These are phyloP conservation scores for Salix caprea DNA, from an alignment of 345 rosid genomes.

Conservation along the genomic window DNA sequence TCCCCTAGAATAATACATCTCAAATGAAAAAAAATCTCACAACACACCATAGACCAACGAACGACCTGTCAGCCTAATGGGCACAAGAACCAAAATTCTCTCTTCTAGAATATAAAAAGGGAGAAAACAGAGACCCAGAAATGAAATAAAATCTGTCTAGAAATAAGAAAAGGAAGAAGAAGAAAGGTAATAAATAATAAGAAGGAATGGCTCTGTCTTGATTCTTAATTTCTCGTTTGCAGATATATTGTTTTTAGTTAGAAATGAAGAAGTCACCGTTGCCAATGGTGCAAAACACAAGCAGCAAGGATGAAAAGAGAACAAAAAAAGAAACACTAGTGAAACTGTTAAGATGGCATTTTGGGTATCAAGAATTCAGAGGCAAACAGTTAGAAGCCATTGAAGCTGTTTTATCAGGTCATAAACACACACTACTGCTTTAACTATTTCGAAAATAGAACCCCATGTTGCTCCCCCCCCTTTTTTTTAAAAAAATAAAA, in stretches of 20 bases:
- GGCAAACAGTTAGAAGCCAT: slow-evolving; percentile 90
- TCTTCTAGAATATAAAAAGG: too few species aligned
- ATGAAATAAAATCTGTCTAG: too few species aligned
- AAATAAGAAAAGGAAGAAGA: background rate
- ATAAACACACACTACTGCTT: background rate
- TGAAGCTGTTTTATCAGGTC: slow-evolving; percentile 78
- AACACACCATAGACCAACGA: too few species aligned
- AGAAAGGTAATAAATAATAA: background rate
- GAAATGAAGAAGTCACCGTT: slow-evolving; percentile 71
- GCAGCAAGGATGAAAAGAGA: slow-evolving; percentile 33
- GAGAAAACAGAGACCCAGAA: too few species aligned
- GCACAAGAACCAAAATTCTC: too few species aligned
- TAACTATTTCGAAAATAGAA: too few species aligned
- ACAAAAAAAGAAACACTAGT: slow-evolving; percentile 61
- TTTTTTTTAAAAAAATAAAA: background rate
- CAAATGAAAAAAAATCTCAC: too few species aligned
- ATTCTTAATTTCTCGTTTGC: background rate
- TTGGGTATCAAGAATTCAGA: slow-evolving; percentile 75
- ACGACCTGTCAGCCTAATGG: too few species aligned
- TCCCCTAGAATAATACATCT: too few species aligned
- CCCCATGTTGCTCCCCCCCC: background rate
- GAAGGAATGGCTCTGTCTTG: background rate
- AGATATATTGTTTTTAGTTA: background rate
- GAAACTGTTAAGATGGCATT: slow-evolving; percentile 93
- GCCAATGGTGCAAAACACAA: slow-evolving; percentile 50